Evolutionary conservation across 805 yeast species (phyloP).

Genomic region (Candida vartiovaarae): DNA sequence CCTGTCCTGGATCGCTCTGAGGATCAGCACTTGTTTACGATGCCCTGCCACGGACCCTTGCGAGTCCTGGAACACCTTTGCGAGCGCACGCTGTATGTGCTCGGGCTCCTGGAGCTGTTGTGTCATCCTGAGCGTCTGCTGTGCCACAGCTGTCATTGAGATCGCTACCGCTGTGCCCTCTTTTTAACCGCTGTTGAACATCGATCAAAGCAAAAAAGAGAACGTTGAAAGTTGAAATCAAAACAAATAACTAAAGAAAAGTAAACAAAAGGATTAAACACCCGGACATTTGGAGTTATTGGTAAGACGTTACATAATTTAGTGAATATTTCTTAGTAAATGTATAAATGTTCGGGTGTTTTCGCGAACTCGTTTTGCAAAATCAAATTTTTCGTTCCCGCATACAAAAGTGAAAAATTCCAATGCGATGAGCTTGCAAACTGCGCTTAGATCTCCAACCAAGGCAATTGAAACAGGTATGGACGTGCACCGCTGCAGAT

Average conservation of each 20-base stretch:
- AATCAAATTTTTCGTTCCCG: not conserved
- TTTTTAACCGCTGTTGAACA: too few species aligned
- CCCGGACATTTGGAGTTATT: not conserved
- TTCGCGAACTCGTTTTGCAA: not conserved
- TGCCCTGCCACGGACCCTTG: slow-evolving; percentile 72
- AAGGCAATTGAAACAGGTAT: not conserved
- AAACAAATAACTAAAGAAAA: too few species aligned
- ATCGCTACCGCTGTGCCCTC: not conserved
- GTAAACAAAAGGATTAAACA: not conserved
- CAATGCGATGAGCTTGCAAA: slow-evolving; percentile 9
- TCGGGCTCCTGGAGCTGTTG: slow-evolving; percentile 23
- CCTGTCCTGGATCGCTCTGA: slow-evolving; percentile 51
- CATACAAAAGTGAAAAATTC: not conserved
- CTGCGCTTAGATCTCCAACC: not conserved
- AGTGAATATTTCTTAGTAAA: too few species aligned
- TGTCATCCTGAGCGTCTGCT: slow-evolving; percentile 9
- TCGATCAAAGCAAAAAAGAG: too few species aligned
- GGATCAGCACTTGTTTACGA: slow-evolving; percentile 58
- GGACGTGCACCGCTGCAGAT: slow-evolving; percentile 75
- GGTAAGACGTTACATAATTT: too few species aligned
- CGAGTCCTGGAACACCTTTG: slow-evolving; percentile 73
- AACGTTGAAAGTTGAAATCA: too few species aligned
- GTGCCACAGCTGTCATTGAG: too few species aligned
- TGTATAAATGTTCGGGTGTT: too few species aligned
- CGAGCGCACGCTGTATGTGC: slow-evolving; percentile 41